A percentile compares a stretch with the other conserved stretches of the same genome.
phyloP scores from a whole-genome alignment of 2,329 filamentous ascomycete genomes.

The Arthroderma uncinatum region DNA sequence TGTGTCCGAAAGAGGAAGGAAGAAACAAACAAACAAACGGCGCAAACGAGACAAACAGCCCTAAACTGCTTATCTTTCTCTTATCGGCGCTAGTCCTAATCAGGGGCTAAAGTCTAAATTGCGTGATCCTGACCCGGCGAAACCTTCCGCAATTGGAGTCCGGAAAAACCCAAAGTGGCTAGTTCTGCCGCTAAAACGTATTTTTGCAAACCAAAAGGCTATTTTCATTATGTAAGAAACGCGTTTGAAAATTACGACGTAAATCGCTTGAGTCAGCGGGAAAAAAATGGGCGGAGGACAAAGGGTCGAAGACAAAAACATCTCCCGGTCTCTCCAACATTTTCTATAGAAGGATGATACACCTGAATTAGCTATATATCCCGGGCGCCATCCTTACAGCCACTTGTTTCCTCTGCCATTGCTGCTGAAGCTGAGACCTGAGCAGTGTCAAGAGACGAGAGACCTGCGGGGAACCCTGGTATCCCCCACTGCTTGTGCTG shows the following conservation, averaged over 20 bases:
- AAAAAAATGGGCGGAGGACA: conserved; percentile 1
- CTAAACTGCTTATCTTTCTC: neutral
- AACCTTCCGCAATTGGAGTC: neutral
- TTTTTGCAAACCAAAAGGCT: neutral
- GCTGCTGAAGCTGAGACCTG: neutral
- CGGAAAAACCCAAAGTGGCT: neutral
- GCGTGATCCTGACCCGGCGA: conserved; percentile 8
- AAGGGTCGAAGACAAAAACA: neutral
- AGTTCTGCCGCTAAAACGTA: neutral
- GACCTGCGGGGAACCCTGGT: neutral
- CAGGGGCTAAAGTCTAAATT: neutral
- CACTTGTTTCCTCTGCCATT: neutral
- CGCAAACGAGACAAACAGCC: neutral
- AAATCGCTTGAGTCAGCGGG: neutral
- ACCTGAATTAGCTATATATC: neutral
- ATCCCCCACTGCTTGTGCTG: neutral
- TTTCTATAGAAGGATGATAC: neutral
- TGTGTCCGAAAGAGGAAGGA: neutral
- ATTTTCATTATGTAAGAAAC: neutral
- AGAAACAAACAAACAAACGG: neutral
- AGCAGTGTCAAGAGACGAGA: neutral
- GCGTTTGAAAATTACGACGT: neutral
- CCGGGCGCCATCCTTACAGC: neutral
- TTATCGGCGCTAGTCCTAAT: conserved; percentile 2
- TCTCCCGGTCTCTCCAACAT: neutral